A percentile compares a stretch with the other conserved stretches of the same genome.
Conservation (phyloP, 768 basidiomycete species). For the Amanita muscaria region DNA sequence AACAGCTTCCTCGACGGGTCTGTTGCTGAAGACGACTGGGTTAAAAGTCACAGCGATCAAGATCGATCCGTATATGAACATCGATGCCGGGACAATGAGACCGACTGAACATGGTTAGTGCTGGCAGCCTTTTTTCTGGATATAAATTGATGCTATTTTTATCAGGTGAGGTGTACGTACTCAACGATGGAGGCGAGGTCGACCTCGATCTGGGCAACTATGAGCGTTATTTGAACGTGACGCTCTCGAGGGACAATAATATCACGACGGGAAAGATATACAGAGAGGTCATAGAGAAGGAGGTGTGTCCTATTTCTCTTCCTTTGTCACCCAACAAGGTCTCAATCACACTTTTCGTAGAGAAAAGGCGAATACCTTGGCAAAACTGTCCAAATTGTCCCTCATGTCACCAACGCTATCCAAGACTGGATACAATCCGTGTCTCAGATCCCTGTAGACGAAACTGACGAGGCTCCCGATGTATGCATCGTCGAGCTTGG, state of each 20-base stretch:
- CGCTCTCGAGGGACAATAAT: slow-evolving; percentile 90
- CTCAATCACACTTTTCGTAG: slow-evolving; percentile 24
- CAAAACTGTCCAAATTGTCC: slow-evolving; percentile 97
- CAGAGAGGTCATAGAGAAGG: slow-evolving; percentile 90
- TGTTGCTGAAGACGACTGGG: slow-evolving; percentile 90
- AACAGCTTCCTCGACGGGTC: slow-evolving; percentile 95
- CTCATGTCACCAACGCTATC: slow-evolving; percentile 93
- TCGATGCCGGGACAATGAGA: slow-evolving; percentile 98
- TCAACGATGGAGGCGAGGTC: slow-evolving; percentile 98
- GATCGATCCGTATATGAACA: slow-evolving; percentile 99
- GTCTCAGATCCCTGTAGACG: slow-evolving; percentile 89
- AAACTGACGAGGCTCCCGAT: slow-evolving; percentile 87
- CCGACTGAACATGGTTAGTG: slow-evolving; percentile 92
- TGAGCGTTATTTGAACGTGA: slow-evolving; percentile 94
- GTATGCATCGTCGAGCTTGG: slow-evolving; percentile 99
- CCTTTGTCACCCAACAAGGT: not conserved
- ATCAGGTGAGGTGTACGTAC: slow-evolving; percentile 90
- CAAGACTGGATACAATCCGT: slow-evolving; percentile 99
- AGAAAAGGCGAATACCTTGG: slow-evolving; percentile 85
- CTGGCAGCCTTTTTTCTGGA: not conserved
- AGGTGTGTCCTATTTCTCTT: slow-evolving; percentile 44
- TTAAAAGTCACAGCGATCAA: slow-evolving; percentile 98
- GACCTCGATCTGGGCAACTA: slow-evolving; percentile 98
- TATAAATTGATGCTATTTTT: not conserved
- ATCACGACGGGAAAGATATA: slow-evolving; percentile 99